phyloP scores from a whole-genome alignment of 2,329 filamentous ascomycete species.

The Fusarium verticillioides region DNA sequence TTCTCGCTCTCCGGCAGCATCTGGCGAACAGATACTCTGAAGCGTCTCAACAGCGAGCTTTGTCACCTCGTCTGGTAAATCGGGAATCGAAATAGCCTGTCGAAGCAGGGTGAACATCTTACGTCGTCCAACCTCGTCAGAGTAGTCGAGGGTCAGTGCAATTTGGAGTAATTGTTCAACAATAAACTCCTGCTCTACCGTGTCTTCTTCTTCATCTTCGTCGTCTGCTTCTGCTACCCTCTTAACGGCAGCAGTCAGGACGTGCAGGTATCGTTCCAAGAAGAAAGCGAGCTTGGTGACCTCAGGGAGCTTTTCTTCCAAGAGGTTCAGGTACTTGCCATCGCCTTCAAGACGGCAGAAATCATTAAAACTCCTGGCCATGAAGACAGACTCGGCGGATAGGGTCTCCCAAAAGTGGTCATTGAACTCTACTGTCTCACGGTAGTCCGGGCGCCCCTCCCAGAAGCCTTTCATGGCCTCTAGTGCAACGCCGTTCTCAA shows the following conservation, averaged over 20 bases:
- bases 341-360: constrained; percentile 83
- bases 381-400: constrained; percentile 87
- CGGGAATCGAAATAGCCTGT: constrained; percentile 84
- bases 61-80: constrained; percentile 91
- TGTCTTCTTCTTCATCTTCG: constrained; percentile 81
- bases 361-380: constrained; percentile 92
- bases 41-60: constrained; percentile 87
- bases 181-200: constrained; percentile 92
- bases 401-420: constrained; percentile 84
- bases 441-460: constrained; percentile 88
- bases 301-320: constrained; percentile 95
- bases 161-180: constrained; percentile 96
- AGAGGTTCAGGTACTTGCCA: constrained; percentile 76
- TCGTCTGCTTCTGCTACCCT: constrained; percentile 60
- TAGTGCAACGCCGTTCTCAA: constrained; percentile 88
- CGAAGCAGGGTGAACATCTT: constrained; percentile 96
- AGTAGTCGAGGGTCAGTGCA: constrained; percentile 91
- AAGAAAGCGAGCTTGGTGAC: constrained; percentile 91
- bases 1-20: constrained; percentile 79
- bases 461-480: constrained; percentile 97
- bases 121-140: constrained; percentile 93
- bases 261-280: constrained; percentile 81
- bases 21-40: constrained; percentile 82
- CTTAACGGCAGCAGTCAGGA: constrained; percentile 72
- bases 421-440: constrained; percentile 76